These are phyloP conservation scores for Pythium oligandrum DNA, from an alignment of 352 stramenopile genomes.

Conservation along the genomic window DNA sequence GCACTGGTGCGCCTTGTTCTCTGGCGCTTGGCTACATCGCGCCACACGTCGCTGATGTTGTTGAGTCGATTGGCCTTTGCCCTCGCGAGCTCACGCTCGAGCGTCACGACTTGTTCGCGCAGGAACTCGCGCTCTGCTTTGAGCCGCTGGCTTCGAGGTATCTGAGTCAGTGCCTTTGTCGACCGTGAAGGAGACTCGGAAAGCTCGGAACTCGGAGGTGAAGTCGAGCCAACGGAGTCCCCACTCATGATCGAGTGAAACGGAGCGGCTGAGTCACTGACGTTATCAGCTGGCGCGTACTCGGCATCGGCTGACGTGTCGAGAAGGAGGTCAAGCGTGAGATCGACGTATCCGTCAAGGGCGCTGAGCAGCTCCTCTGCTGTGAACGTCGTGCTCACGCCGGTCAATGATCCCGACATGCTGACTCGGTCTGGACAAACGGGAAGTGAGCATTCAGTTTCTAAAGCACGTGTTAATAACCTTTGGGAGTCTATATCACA, in stretches of 20 bases:
- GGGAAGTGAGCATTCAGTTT: too few relatives aligned
- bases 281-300: constrained; percentile 1
- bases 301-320: constrained; percentile 3
- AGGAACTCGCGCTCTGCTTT: constrained; percentile 4
- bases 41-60: constrained; percentile 1
- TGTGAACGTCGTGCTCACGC: not conserved
- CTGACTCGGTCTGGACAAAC: too few relatives aligned
- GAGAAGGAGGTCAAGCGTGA: constrained; percentile 8
- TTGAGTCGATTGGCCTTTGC: not conserved
- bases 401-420: too few relatives aligned
- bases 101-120: constrained; percentile 2
- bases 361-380: constrained; percentile 4
- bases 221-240: too few relatives aligned
- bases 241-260: too few relatives aligned
- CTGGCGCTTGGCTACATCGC: constrained; percentile 8
- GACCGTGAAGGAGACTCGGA: not conserved
- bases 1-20: not conserved
- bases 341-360: constrained; percentile 5
- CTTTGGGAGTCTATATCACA: too few relatives aligned
- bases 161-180: not conserved
- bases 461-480: too few relatives aligned
- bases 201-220: not conserved
- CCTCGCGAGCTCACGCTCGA: constrained; percentile 6
- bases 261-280: not conserved
- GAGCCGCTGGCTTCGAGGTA: constrained; percentile 4